Percentiles rank a stretch among this genome's conserved stretches.
These are phyloP conservation scores for Royoungia palumana DNA, from an alignment of 768 basidiomycete species.

Conservation along the genomic window DNA sequence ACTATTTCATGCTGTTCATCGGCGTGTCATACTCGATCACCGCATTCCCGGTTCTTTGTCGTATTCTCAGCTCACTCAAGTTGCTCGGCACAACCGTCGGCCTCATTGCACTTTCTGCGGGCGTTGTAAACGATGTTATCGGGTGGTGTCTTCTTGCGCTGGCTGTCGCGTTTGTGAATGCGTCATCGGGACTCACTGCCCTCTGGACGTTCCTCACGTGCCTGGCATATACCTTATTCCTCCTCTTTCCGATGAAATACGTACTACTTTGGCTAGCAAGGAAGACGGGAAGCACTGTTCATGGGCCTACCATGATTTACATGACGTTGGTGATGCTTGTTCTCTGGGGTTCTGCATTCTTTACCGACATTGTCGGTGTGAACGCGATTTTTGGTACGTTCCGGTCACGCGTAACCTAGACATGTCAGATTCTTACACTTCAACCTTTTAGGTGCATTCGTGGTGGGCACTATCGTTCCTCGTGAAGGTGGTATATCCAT, in stretches of 20 bases:
- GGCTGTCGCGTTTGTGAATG: constrained; percentile 89
- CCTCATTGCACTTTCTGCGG: constrained; percentile 87
- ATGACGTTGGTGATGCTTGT: constrained; percentile 83
- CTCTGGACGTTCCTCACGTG: constrained; percentile 81
- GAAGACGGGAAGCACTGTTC: constrained; percentile 74
- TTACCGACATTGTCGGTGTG: constrained; percentile 94
- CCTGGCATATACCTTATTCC: constrained; percentile 74
- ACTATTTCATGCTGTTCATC: constrained; percentile 91
- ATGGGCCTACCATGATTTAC: constrained; percentile 81
- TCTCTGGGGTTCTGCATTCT: constrained; percentile 84
- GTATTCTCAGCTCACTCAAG: constrained; percentile 86
- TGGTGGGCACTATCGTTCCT: constrained; percentile 80
- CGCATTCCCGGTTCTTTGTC: constrained; percentile 85
- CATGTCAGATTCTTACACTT: background rate
- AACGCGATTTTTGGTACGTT: constrained; percentile 81
- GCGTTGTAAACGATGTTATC: constrained; percentile 86
- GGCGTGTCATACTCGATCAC: constrained; percentile 90
- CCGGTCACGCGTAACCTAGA: background rate
- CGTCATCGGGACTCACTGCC: constrained; percentile 76
- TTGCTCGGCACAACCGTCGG: constrained; percentile 91
- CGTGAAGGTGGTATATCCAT: constrained; percentile 85
- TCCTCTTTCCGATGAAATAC: constrained; percentile 65
- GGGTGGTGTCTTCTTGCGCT: constrained; percentile 90
- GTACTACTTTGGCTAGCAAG: constrained; percentile 69
- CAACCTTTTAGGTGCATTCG: constrained; percentile 60